Conservation (phyloP, 1,284 basidiomycete species). For the Ganoderma sinense region DNA sequence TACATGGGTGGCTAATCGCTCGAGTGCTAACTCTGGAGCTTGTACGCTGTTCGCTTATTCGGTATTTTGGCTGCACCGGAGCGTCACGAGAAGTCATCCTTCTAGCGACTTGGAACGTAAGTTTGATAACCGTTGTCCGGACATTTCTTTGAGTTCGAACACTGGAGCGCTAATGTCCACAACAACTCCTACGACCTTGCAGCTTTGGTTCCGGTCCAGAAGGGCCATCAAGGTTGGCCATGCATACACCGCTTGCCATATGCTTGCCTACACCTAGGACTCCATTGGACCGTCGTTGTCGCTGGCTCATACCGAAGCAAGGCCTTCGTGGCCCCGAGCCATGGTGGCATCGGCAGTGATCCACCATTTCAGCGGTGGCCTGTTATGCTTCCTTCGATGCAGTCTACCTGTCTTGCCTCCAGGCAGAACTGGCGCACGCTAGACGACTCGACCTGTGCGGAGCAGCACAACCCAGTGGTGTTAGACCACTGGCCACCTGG, state of each 20-base stretch:
- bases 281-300: neutral
- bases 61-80: neutral
- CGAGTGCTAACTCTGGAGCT: neutral
- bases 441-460: neutral
- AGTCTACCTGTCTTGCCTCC: neutral
- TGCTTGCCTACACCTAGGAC: too few species aligned
- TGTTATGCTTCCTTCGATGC: neutral
- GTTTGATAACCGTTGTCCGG: neutral
- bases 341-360: neutral
- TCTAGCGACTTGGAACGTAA: neutral
- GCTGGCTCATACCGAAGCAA: neutral
- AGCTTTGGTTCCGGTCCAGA: too few species aligned
- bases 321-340: neutral
- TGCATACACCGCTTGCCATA: too few species aligned
- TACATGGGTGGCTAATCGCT: neutral
- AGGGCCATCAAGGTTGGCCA: too few species aligned
- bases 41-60: neutral
- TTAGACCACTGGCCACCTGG: neutral
- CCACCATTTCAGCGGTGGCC: neutral
- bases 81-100: neutral
- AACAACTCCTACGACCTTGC: too few species aligned
- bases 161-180: neutral
- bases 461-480: neutral
- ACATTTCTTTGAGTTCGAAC: neutral
- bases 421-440: neutral